These are phyloP conservation scores for Boletellus emodensis DNA, from an alignment of 768 basidiomycete genomes.

Conservation along the genomic window DNA sequence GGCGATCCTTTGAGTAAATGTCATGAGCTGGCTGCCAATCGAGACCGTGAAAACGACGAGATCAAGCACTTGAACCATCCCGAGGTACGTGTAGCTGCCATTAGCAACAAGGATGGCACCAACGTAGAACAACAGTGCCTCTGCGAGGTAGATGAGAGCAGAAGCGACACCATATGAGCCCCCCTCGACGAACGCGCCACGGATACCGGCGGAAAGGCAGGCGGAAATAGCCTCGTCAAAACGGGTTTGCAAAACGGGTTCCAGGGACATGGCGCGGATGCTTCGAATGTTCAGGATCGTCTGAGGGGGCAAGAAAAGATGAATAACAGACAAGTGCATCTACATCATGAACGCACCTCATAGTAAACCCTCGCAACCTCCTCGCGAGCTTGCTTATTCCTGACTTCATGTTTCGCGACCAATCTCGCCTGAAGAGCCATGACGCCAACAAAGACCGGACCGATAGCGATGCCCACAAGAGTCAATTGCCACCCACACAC, in stretches of 20 bases:
- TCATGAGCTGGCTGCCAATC: slow-evolving; percentile 86
- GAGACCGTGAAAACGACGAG: slow-evolving; percentile 92
- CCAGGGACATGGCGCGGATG: slow-evolving; percentile 85
- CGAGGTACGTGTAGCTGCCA: slow-evolving; percentile 80
- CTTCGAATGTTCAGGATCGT: slow-evolving; percentile 80
- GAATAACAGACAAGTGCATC: background rate
- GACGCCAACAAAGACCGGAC: slow-evolving; percentile 72
- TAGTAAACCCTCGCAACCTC: slow-evolving; percentile 82
- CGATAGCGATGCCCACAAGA: slow-evolving; percentile 82
- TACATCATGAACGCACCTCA: slow-evolving; percentile 50
- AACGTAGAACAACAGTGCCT: slow-evolving; percentile 89
- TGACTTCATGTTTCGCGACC: slow-evolving; percentile 64
- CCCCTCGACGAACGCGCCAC: slow-evolving; percentile 85
- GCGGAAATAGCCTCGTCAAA: slow-evolving; percentile 61
- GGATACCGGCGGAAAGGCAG: slow-evolving; percentile 65
- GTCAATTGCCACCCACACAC: slow-evolving; percentile 89
- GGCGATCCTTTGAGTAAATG: slow-evolving; percentile 84
- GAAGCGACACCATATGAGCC: slow-evolving; percentile 77
- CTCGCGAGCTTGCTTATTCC: slow-evolving; percentile 85
- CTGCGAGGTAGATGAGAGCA: slow-evolving; percentile 82
- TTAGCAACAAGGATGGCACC: slow-evolving; percentile 80
- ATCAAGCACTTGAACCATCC: slow-evolving; percentile 87
- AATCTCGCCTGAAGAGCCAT: slow-evolving; percentile 76
- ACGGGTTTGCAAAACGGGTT: slow-evolving; percentile 58
- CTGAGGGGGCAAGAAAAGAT: slow-evolving; percentile 31